phyloP scores from a whole-genome alignment of 768 basidiomycete species.

The Leccinum rimulosum region DNA sequence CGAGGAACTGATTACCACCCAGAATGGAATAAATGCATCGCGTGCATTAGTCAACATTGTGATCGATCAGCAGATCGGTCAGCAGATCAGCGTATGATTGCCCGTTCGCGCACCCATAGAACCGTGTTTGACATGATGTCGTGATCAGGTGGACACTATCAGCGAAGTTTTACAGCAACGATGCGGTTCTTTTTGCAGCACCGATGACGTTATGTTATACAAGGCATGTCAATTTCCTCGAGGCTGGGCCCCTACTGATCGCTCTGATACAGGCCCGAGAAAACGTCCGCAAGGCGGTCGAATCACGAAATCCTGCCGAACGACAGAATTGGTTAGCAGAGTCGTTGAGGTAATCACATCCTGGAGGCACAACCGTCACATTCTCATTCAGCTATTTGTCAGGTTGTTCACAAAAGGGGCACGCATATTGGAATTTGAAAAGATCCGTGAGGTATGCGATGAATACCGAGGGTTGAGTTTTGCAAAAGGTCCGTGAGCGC shows the following conservation, averaged over 20 bases:
- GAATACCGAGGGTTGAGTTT: slow-evolving; percentile 86
- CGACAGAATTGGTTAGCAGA: slow-evolving; percentile 79
- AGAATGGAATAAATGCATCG: slow-evolving; percentile 84
- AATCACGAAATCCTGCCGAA: slow-evolving; percentile 71
- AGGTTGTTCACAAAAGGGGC: slow-evolving; percentile 91
- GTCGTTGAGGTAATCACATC: slow-evolving; percentile 68
- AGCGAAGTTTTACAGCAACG: slow-evolving; percentile 92
- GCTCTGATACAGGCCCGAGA: slow-evolving; percentile 72
- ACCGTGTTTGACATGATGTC: slow-evolving; percentile 7
- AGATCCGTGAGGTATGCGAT: slow-evolving; percentile 81
- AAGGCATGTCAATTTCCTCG: slow-evolving; percentile 53
- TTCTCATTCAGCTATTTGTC: slow-evolving; percentile 8
- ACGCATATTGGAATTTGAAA: slow-evolving; percentile 77
- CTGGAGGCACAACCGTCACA: neutral
- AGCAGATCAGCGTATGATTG: slow-evolving; percentile 82
- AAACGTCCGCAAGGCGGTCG: slow-evolving; percentile 86
- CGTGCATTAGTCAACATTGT: slow-evolving; percentile 90
- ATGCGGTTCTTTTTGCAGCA: slow-evolving; percentile 97
- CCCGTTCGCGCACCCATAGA: neutral
- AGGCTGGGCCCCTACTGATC: slow-evolving; percentile 4
- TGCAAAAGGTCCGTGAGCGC: slow-evolving; percentile 60
- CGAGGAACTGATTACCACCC: slow-evolving; percentile 81
- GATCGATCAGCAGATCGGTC: slow-evolving; percentile 97
- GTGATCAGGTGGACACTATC: slow-evolving; percentile 84
- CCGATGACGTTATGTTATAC: slow-evolving; percentile 97